These are phyloP conservation scores for Aspergillus sp. DNA, from an alignment of 2,329 filamentous ascomycete genomes.

Conservation along the genomic window DNA sequence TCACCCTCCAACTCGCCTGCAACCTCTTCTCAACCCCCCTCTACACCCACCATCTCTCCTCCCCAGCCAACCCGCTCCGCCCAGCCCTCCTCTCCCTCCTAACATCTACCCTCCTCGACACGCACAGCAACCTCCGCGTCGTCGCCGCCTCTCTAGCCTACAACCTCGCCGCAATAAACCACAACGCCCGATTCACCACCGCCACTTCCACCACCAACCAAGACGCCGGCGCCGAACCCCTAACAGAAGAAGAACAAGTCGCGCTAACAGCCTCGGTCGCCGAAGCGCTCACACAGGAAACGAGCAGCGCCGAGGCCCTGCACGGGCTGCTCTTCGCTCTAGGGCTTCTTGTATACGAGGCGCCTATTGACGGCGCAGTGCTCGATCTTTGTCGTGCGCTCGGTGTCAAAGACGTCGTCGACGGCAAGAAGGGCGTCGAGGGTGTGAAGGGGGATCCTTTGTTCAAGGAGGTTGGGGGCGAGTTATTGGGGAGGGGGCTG, in stretches of 20 bases:
- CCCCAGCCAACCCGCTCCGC: conserved; percentile 56
- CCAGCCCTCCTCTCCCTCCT: conserved; percentile 66
- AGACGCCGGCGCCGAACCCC: conserved; percentile 47
- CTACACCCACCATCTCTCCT: conserved; percentile 71
- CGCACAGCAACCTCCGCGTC: conserved; percentile 72
- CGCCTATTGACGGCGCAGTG: conserved; percentile 70
- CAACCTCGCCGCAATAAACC: conserved; percentile 74
- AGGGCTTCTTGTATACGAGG: conserved; percentile 73
- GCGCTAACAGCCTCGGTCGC: conserved; percentile 79
- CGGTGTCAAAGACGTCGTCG: conserved; percentile 67
- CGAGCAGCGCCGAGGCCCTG: conserved; percentile 63
- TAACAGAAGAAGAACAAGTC: conserved; percentile 71
- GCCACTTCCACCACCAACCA: background rate
- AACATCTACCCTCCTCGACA: conserved; percentile 76
- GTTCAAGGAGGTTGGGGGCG: conserved; percentile 52
- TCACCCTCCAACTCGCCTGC: conserved; percentile 78
- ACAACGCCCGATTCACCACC: conserved; percentile 61
- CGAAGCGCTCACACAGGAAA: conserved; percentile 65
- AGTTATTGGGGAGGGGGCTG: conserved; percentile 44
- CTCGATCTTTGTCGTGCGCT: conserved; percentile 75
- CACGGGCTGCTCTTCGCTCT: conserved; percentile 75
- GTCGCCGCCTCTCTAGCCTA: conserved; percentile 81
- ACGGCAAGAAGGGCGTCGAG: conserved; percentile 51
- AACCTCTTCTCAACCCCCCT: conserved; percentile 78
- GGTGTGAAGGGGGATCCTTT: conserved; percentile 46